Conservation (phyloP, 352 stramenopile species). For the Globisporangium viniferum region DNA sequence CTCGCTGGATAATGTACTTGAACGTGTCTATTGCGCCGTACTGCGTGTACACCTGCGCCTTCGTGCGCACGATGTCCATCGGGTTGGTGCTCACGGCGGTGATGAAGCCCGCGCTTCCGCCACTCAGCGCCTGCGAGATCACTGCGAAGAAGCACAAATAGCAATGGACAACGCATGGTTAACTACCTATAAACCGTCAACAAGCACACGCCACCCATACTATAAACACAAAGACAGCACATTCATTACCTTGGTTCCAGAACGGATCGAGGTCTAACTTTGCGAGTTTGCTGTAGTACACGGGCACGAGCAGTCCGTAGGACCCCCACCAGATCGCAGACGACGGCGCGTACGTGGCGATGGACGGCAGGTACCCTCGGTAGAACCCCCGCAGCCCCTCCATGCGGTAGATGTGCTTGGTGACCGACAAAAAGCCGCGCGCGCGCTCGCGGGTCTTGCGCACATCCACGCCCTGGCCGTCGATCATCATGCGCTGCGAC, state of each 20-base stretch:
- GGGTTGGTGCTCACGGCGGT: slow-evolving; percentile 82
- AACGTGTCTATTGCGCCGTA: slow-evolving; percentile 79
- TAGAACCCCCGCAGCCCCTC: slow-evolving; percentile 83
- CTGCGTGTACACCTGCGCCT: slow-evolving; percentile 82
- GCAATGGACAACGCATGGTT: background rate
- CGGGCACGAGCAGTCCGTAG: slow-evolving; percentile 76
- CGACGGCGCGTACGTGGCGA: slow-evolving; percentile 83
- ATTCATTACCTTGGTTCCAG: slow-evolving; percentile 73
- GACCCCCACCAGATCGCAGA: slow-evolving; percentile 87
- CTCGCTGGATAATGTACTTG: slow-evolving; percentile 79
- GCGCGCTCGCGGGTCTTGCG: slow-evolving; percentile 55
- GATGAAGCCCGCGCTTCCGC: slow-evolving; percentile 72
- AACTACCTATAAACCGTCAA: background rate
- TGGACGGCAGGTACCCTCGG: slow-evolving; percentile 77
- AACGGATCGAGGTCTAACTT: slow-evolving; percentile 59
- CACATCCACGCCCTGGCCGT: slow-evolving; percentile 61
- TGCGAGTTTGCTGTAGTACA: slow-evolving; percentile 64
- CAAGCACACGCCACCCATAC: background rate
- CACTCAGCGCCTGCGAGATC: slow-evolving; percentile 71
- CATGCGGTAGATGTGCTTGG: slow-evolving; percentile 53
- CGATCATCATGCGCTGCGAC: slow-evolving; percentile 89
- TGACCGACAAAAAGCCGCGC: slow-evolving; percentile 57
- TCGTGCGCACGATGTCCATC: slow-evolving; percentile 88
- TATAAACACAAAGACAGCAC: background rate
- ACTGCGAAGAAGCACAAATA: slow-evolving; percentile 30